A percentile compares a stretch with the other conserved stretches of the same genome.
These are phyloP conservation scores for Tricholoma terreum DNA, from an alignment of 768 basidiomycete genomes.

Conservation along the genomic window DNA sequence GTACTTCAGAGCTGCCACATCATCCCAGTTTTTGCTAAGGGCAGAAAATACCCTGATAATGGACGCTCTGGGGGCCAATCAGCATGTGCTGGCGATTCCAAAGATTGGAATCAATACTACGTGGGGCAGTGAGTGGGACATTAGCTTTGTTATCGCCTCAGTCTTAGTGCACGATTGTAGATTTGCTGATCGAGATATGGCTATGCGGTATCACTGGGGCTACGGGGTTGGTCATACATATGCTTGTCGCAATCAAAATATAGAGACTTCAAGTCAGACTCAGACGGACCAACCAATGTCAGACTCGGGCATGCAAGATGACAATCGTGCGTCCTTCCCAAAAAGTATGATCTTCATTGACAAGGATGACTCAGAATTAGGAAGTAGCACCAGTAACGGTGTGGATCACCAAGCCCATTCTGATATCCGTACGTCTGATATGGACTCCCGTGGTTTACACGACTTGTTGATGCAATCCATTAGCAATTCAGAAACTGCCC, in stretches of 20 bases:
- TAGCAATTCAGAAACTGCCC: no score
- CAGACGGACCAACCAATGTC: no score
- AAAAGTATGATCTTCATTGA: no score
- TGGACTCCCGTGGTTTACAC: no score
- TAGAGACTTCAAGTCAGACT: neutral
- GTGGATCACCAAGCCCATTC: no score
- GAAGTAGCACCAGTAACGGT: no score
- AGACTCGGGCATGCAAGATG: neutral
- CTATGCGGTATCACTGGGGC: conserved; percentile 2
- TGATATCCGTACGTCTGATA: no score
- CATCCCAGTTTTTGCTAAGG: conserved; percentile 3
- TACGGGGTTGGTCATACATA: neutral
- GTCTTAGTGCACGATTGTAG: neutral
- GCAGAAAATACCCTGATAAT: neutral
- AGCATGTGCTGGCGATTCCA: neutral
- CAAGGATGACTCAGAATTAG: no score
- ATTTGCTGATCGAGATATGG: conserved; percentile 5
- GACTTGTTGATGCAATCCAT: no score
- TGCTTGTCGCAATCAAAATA: no score
- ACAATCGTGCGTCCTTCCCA: no score
- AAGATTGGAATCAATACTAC: neutral
- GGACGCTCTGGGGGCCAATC: conserved; percentile 6
- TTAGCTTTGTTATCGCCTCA: no score
- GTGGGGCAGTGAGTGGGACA: neutral
- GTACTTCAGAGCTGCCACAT: conserved; percentile 29